Conservation (phyloP, 495 filamentous ascomycete species). For the Lophiotrema nucula region DNA sequence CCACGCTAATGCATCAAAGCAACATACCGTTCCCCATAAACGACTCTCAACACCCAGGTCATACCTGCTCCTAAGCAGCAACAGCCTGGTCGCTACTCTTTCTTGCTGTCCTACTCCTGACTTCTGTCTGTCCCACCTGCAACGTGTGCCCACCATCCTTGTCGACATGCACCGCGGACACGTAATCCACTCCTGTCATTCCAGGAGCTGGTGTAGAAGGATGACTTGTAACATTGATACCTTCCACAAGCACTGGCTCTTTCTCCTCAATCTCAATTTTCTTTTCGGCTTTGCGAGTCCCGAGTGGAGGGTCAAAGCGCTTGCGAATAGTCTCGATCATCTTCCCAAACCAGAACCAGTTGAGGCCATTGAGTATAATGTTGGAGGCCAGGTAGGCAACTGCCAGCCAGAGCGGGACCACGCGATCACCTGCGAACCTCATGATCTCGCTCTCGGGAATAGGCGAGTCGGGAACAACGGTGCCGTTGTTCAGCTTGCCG, state of each 20-base stretch:
- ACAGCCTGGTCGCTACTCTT: background rate
- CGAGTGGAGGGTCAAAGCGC: conserved; percentile 71
- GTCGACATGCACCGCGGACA: conserved; percentile 4
- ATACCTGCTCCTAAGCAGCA: background rate
- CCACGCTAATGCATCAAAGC: too few species aligned
- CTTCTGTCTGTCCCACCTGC: conserved; percentile 31
- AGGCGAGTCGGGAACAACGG: background rate
- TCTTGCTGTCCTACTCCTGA: conserved; percentile 21
- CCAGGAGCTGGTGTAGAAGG: background rate
- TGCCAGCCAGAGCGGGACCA: conserved; percentile 78
- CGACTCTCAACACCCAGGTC: too few species aligned
- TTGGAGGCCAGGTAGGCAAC: conserved; percentile 74
- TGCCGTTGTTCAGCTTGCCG: conserved; percentile 15
- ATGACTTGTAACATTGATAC: conserved; percentile 23
- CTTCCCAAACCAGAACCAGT: conserved; percentile 95
- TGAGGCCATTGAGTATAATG: conserved; percentile 76
- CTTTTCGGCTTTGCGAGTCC: conserved; percentile 35
- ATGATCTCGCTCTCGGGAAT: conserved; percentile 45
- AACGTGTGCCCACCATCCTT: conserved; percentile 8
- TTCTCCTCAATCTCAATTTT: conserved; percentile 5
- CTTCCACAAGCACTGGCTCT: conserved; percentile 32
- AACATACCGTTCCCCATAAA: too few species aligned
- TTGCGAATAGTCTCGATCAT: conserved; percentile 92
- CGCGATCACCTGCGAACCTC: conserved; percentile 49
- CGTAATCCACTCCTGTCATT: conserved; percentile 8